Conservation (phyloP, 2,329 filamentous ascomycete genomes). For the Ceratocystis papillata region DNA sequence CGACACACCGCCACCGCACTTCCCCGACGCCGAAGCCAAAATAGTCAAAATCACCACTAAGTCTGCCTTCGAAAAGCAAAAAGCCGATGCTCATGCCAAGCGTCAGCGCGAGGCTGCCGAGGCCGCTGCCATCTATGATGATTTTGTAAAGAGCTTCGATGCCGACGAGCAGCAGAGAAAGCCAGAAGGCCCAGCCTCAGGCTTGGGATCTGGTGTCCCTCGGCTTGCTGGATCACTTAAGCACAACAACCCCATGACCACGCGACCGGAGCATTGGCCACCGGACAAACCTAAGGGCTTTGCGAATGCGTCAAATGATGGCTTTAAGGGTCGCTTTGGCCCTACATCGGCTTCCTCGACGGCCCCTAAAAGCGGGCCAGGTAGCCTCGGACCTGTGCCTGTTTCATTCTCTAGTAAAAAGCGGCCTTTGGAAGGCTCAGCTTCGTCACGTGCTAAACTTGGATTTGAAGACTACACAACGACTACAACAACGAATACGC, state of each 20-base stretch:
- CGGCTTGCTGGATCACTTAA: too few relatives aligned
- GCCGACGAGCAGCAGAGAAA: constrained; percentile 41
- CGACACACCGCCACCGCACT: constrained; percentile 35
- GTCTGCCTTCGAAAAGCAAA: constrained; percentile 78
- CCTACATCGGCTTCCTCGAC: constrained; percentile 31
- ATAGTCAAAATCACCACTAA: constrained; percentile 71
- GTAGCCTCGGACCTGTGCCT: constrained; percentile 47
- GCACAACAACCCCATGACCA: too few relatives aligned
- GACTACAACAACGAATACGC: background rate
- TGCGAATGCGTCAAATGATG: constrained; percentile 24
- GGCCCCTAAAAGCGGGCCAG: constrained; percentile 49
- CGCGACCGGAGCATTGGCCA: too few relatives aligned
- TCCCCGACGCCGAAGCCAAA: constrained; percentile 66
- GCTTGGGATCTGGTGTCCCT: background rate
- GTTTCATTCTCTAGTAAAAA: constrained; percentile 37
- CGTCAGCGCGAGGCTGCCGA: constrained; percentile 73
- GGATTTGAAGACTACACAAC: constrained; percentile 33
- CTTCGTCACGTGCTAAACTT: constrained; percentile 28
- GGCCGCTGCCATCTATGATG: constrained; percentile 74
- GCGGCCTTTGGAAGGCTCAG: constrained; percentile 36
- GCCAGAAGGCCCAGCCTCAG: background rate
- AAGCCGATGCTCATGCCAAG: constrained; percentile 82
- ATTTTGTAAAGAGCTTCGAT: constrained; percentile 74
- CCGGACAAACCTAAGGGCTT: constrained; percentile 16
- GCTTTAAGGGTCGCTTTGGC: constrained; percentile 54